A percentile compares a stretch with the other conserved stretches of the same genome.
Conservation (phyloP, 768 basidiomycete species). For the Favolaschia claudopus region DNA sequence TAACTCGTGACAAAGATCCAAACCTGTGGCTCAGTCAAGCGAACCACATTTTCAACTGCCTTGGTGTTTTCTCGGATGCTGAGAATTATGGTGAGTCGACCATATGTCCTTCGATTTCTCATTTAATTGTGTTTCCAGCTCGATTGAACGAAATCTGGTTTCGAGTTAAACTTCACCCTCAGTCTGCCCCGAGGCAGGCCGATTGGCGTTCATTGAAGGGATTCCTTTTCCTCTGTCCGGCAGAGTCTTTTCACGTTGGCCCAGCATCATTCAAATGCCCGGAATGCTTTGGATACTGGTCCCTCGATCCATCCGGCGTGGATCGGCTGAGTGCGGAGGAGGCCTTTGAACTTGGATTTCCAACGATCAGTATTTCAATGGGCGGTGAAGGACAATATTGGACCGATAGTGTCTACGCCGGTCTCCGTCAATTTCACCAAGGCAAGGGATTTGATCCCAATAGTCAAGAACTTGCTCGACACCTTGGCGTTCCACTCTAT, state of each 20-base stretch:
- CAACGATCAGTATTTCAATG: not conserved
- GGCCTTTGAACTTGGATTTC: not conserved
- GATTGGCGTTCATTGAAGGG: no score
- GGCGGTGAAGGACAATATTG: not conserved
- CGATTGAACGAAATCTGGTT: not conserved
- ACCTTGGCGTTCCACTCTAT: not conserved
- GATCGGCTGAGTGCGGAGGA: not conserved
- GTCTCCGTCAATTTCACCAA: not conserved
- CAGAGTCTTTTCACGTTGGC: not conserved
- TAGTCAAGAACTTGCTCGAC: not conserved
- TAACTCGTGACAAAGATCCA: no score
- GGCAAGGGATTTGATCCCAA: not conserved
- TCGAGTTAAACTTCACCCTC: not conserved
- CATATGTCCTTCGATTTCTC: no score
- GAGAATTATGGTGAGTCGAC: not conserved
- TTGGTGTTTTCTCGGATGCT: not conserved
- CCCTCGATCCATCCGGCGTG: not conserved
- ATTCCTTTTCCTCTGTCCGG: not conserved
- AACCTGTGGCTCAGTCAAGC: slow-evolving; percentile 8
- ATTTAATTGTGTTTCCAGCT: not conserved
- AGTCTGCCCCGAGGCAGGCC: not conserved
- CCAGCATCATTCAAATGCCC: not conserved
- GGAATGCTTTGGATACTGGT: not conserved
- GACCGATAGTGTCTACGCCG: not conserved
- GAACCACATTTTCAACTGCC: not conserved